Base-by-base conservation (phyloP, 768 basidiomycete species). In the Cystofilobasidium bisporidii region DNA sequence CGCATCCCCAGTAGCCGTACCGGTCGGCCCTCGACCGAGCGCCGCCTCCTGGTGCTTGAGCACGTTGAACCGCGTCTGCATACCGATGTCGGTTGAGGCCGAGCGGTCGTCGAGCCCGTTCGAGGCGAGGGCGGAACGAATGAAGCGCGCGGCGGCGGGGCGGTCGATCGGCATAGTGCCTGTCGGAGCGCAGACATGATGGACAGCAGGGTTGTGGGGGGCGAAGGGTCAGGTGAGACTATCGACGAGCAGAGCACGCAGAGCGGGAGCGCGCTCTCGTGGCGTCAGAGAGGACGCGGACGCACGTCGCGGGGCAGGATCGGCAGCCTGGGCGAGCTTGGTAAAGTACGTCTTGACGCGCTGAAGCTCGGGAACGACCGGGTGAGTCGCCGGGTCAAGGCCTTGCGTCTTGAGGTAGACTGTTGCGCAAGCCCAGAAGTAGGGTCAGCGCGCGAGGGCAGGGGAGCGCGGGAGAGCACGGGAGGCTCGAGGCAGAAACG, bases 351-450 rank as follows among this genome's bases (percentile, higher is more conserved):
- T 65, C 68, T 72, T 72, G 53, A 78, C 74, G 12, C 77, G 71
- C 45, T 78, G 72, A 10, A 78, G 73, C 50, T 78, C 77, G 9
- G 69, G 47, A n/a, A 74, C 66, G 28, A 78, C 77, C 6, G 74
- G 73, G 70, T 78, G 77, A 11, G 64, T 61, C 6, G 65, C 71
- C 14, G 77, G 75, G 68, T 78, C 73, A 24, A 76, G 40, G 1
- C 77, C 77, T 62, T 75, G 74, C 43, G 73, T 71, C 63, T 74
- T 72, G 36, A 77, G 70, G 43, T 76, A 77, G 14, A 77, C 77
- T 78, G 58, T 20, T 20, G 28, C 1, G 59, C 20, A 15, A 26
- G 60, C 3, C 1, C 38, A 22, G 26, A 40, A n/a, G 36, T n/a
- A 6, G 18, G 61, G 26, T 5, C 17, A 28, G 15, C 30, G 17